Evolutionary conservation across 2,329 filamentous ascomycete species (phyloP), one percentile per base, ranked within the genome.

Genomic region (Drechslera avenae): DNA sequence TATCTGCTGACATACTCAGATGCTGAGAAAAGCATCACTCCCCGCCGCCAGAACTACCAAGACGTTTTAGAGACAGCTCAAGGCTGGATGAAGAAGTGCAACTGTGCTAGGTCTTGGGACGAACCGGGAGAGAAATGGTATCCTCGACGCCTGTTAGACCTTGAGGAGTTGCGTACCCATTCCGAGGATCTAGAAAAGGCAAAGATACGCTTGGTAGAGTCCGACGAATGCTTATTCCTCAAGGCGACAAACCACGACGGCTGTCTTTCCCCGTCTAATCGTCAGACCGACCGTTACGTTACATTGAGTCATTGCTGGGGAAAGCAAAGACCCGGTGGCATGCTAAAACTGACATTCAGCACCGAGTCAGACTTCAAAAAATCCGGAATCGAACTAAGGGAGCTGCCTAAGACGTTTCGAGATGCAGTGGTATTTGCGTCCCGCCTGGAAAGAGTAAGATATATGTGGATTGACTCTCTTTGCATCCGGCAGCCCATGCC

Each of bases 281-380:
- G 33, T 19, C 12, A 16, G 1, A 18, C 44, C 9, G 4, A 34
- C 14, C 53, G 50, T 7, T 56, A 56, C n/a, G 36, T 52, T 8
- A 57, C 54, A 9, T 26, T 60, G 26, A 52, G 46, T 5, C 57
- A 60, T 14, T 56, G 55, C 18, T 60, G 57, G 57, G 57, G 57
- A 1, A 39, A 21, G 17, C 40, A 44, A 4, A 35, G 14, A 13
- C 3, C 13, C 2, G 26, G 10, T 3, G 5, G 31, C 18, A 16
- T 5, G 13, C 37, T 54, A 4, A 48, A 17, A 13, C 44, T 54
- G 16, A 50, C 43, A 1, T 18, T 12, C 10, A 10, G 37, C 0
- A 56, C 37, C 4, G 33, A 32, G 4, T n/a, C 44, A 2, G 47
- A 30, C 14, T 46, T 54, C 6, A 43, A 35, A 14, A 30, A 37